A percentile compares a stretch with the other conserved stretches of the same genome.
phyloP scores from a whole-genome alignment of 2,329 filamentous ascomycete species.

The Hysterium pulicare region DNA sequence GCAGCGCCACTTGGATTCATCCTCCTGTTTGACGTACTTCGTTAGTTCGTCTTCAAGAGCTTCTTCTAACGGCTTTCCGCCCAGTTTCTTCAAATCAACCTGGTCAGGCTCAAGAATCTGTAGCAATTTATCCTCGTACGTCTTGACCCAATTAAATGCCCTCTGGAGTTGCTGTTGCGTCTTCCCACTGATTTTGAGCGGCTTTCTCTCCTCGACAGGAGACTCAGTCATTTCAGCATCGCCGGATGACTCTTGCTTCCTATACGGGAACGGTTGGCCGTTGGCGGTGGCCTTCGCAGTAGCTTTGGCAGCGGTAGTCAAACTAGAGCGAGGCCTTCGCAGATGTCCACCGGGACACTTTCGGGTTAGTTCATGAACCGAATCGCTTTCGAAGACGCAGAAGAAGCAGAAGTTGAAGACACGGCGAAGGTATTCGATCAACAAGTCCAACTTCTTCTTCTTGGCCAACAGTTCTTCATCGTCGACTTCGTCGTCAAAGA shows the following conservation, averaged over 20 bases:
- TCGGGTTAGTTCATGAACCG: slow-evolving; percentile 88
- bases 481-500: slow-evolving; percentile 70
- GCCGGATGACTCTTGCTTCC: slow-evolving; percentile 68
- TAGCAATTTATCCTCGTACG: slow-evolving; percentile 93
- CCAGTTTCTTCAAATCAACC: slow-evolving; percentile 84
- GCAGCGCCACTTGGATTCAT: slow-evolving; percentile 94
- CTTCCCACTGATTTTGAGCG: slow-evolving; percentile 65
- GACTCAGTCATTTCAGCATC: slow-evolving; percentile 62
- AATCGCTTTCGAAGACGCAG: slow-evolving; percentile 98
- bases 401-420: slow-evolving; percentile 99
- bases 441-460: slow-evolving; percentile 94
- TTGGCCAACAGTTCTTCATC: slow-evolving; percentile 85
- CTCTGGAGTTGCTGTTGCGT: slow-evolving; percentile 88
- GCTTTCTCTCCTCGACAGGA: slow-evolving; percentile 66
- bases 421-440: slow-evolving; percentile 93
- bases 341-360: slow-evolving; percentile 98
- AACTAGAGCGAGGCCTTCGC: slow-evolving; percentile 79
- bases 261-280: slow-evolving; percentile 79
- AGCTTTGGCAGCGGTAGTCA: slow-evolving; percentile 77
- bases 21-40: slow-evolving; percentile 94
- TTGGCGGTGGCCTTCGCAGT: slow-evolving; percentile 81
- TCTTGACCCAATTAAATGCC: slow-evolving; percentile 98
- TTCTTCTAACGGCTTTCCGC: slow-evolving; percentile 82
- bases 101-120: slow-evolving; percentile 89
- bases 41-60: slow-evolving; percentile 79